Evolutionary conservation across 352 stramenopile species (phyloP).

Genomic region (Phytophthora boehmeriae): DNA sequence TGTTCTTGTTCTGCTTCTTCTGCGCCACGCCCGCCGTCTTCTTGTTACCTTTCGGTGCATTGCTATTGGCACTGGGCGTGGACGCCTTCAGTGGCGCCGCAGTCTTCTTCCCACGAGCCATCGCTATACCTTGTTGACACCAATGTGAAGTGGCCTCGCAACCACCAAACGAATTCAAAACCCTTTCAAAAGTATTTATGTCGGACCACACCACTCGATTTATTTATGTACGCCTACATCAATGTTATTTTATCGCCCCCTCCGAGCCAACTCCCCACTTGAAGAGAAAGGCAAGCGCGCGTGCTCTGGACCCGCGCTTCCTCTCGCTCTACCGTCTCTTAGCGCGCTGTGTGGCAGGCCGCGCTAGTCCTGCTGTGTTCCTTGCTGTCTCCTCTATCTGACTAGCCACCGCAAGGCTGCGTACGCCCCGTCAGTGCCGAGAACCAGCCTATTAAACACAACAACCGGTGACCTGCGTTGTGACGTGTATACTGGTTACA

Average conservation of each 20-base stretch:
- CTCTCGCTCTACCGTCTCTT: slow-evolving; percentile 12
- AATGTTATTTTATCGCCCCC: not conserved
- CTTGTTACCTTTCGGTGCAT: slow-evolving; percentile 22
- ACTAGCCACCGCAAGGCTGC: slow-evolving; percentile 9
- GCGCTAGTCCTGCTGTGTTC: not conserved
- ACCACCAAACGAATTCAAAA: slow-evolving; percentile 35
- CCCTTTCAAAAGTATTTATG: slow-evolving; percentile 6
- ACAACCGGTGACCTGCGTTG: slow-evolving; percentile 7
- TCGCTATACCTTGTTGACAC: slow-evolving; percentile 26
- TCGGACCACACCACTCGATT: not conserved
- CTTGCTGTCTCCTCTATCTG: slow-evolving; percentile 10
- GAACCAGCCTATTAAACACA: slow-evolving; percentile 8
- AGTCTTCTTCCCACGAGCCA: slow-evolving; percentile 49
- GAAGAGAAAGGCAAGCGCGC: slow-evolving; percentile 34
- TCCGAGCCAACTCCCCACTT: slow-evolving; percentile 12
- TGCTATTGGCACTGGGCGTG: slow-evolving; percentile 25
- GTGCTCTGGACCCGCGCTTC: slow-evolving; percentile 6
- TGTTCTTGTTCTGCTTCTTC: slow-evolving; percentile 35
- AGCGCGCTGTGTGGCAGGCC: not conserved
- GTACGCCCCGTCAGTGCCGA: slow-evolving; percentile 7
- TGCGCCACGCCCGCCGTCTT: slow-evolving; percentile 27
- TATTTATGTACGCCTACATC: not conserved
- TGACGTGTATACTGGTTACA: slow-evolving; percentile 11
- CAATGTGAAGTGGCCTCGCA: slow-evolving; percentile 21
- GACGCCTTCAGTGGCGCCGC: slow-evolving; percentile 44